Evolutionary conservation across 192 early-diverging fungal genomes (phyloP).

Genomic region (Coemansia sp.): DNA sequence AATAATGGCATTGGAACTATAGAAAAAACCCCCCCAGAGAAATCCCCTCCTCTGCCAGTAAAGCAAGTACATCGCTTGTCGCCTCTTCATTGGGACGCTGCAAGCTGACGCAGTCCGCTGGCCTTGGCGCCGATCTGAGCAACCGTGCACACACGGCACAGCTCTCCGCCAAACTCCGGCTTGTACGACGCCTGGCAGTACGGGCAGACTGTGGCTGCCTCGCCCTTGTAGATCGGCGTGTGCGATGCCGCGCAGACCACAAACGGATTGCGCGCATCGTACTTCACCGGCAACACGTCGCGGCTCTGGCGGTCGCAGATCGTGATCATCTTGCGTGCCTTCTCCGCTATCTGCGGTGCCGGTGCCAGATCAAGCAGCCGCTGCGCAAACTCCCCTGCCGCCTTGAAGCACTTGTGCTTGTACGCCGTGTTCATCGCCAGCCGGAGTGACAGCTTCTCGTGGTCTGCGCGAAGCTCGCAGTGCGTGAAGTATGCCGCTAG

Average conservation of each 20-base stretch:
- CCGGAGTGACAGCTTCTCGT: slow-evolving; percentile 85
- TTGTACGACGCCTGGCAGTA: slow-evolving; percentile 87
- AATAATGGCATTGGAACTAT: background rate
- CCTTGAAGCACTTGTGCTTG: slow-evolving; percentile 81
- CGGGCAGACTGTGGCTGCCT: slow-evolving; percentile 75
- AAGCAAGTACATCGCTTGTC: background rate
- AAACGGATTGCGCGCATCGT: slow-evolving; percentile 96
- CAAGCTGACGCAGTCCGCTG: slow-evolving; percentile 64
- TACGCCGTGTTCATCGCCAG: slow-evolving; percentile 83
- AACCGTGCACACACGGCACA: slow-evolving; percentile 88
- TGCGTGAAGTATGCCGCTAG: slow-evolving; percentile 96
- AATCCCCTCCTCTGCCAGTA: background rate
- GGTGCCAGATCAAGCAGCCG: slow-evolving; percentile 90
- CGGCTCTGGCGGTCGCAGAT: slow-evolving; percentile 75
- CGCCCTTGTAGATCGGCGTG: slow-evolving; percentile 89
- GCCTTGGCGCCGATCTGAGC: slow-evolving; percentile 77
- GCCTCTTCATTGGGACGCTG: slow-evolving; percentile 12
- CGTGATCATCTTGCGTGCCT: slow-evolving; percentile 77
- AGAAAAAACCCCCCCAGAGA: slow-evolving; percentile 2
- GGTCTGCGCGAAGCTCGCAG: slow-evolving; percentile 82
- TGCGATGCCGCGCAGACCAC: slow-evolving; percentile 81
- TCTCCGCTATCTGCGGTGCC: slow-evolving; percentile 68
- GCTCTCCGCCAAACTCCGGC: slow-evolving; percentile 73
- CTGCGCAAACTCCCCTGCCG: slow-evolving; percentile 84
- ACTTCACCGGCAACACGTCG: slow-evolving; percentile 81